Base-by-base conservation (phyloP, 192 early-diverging fungal genomes). In the Umbelopsis ramanniana region DNA sequence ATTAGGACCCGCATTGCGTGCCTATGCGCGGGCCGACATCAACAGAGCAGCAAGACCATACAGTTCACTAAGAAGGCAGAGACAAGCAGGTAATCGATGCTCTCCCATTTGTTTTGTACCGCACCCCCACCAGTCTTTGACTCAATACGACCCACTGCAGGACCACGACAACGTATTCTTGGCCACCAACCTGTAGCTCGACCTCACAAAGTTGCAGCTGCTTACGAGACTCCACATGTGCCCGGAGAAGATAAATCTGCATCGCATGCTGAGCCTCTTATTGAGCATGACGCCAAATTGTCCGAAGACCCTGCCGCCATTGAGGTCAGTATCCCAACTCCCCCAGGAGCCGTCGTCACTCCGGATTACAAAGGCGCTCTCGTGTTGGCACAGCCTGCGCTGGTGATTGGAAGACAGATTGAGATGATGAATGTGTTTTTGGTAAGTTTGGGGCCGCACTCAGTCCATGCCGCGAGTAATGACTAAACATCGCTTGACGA, bases 381-480 rank as follows among this genome's bases (percentile, higher is more conserved):
- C 37, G 45, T 88, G 17, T 73, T 88, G 6, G n/a, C 82, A 0
- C 86, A 91, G 52, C 76, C 87, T 7, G 88, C 88, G 1, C 69
- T 94, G 38, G 79, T 92, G n/a, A 85, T 94, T 29, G 86, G 81
- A 2, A 69, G 95, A 8, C 90, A 95, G 74, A 54, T 96, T 21
- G 95, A 96, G 75, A 93, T 96, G 89, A 78, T 96, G 77, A 96
- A 95, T 72, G 81, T 91, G 1, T 82, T 88, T 40, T 38, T 91
- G 43, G 84, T 87, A 78, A 67, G 47, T 23, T 4, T 14, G 33
- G 33, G 29, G n/a, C n/a, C n/a, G n/a, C n/a, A n/a, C n/a, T n/a
- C 57, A 3, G 2, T 17, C 11, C 57, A 14, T 52, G 4, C 43
- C 24, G 23, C 9, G n/a, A 33, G 4, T 38, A 10, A 71, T 46